Conservation (phyloP, 192 early-diverging fungal genomes). For the Backusella parvicylindrica region DNA sequence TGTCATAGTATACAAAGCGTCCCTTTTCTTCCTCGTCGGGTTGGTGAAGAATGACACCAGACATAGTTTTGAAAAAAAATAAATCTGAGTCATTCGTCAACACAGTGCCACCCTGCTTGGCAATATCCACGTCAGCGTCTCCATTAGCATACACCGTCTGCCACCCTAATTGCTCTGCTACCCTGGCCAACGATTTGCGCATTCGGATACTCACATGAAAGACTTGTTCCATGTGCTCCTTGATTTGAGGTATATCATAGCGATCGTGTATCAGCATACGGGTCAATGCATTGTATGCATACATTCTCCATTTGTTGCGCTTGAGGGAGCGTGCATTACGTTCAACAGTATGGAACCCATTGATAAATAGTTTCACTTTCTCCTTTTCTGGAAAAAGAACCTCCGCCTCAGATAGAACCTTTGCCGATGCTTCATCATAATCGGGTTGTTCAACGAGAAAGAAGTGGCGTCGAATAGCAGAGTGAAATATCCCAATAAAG, state of each 20-base stretch:
- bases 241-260: neutral
- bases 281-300: neutral
- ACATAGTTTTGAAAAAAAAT: neutral
- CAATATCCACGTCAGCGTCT: neutral
- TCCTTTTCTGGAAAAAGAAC: neutral
- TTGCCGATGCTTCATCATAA: neutral
- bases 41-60: neutral
- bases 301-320: neutral
- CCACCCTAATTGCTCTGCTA: neutral
- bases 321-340: neutral
- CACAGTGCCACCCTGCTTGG: neutral
- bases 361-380: neutral
- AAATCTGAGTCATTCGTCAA: neutral
- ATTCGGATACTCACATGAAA: neutral
- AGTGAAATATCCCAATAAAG: neutral
- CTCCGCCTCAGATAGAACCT: neutral
- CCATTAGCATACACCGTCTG: neutral
- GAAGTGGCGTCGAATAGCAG: neutral
- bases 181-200: neutral
- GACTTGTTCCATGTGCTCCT: neutral
- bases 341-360: neutral
- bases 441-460: neutral
- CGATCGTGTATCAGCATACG: neutral
- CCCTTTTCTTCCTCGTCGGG: neutral
- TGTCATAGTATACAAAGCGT: neutral